Evolutionary conservation across 192 early-diverging fungal genomes (phyloP).

Genomic region (Dispira simplex): DNA sequence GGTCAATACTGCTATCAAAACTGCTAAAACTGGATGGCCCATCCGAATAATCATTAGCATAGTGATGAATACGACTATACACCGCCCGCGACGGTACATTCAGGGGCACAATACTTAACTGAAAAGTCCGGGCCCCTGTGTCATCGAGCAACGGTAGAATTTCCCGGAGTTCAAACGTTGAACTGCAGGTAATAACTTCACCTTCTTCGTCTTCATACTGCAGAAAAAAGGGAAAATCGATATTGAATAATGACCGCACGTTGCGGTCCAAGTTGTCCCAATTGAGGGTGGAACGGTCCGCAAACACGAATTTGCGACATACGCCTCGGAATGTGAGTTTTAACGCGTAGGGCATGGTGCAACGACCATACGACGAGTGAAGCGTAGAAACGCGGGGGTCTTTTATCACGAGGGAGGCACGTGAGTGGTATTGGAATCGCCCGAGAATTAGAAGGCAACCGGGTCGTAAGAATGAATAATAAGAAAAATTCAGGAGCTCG

Average conservation of each 20-base stretch:
- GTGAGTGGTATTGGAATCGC: too few species aligned
- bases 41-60: neutral
- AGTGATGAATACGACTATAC: constrained; percentile 6
- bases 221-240: neutral
- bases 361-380: too few species aligned
- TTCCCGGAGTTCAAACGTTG: constrained; percentile 9
- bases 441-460: too few species aligned
- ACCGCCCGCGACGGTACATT: constrained; percentile 2
- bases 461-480: too few species aligned
- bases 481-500: too few species aligned
- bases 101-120: constrained; percentile 1
- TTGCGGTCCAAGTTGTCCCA: constrained; percentile 9
- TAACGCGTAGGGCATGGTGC: constrained; percentile 6
- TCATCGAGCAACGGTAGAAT: constrained; percentile 1
- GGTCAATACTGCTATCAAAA: constrained; percentile 2
- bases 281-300: neutral
- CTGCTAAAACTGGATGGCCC: constrained; percentile 2
- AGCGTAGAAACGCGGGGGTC: too few species aligned
- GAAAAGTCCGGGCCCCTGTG: neutral
- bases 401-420: too few species aligned
- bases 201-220: constrained; percentile 10
- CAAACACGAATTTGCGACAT: constrained; percentile 7
- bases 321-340: constrained; percentile 8
- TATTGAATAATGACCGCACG: constrained; percentile 5
- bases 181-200: constrained; percentile 5